Base-by-base conservation (phyloP, 1,284 basidiomycete species). In the Prillingera fragicola region DNA sequence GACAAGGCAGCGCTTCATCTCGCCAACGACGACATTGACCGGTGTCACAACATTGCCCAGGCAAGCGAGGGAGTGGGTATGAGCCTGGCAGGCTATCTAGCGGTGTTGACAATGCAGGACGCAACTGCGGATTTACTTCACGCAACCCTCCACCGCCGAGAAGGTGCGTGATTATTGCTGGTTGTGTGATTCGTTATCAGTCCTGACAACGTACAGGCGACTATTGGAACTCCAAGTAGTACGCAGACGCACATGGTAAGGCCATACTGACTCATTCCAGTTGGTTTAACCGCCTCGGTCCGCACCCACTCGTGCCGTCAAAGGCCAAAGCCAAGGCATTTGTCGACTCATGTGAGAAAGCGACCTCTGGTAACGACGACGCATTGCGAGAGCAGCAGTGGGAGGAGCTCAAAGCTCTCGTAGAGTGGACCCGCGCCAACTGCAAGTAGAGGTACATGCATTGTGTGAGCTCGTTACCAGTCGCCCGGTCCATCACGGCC, bases 221-320 rank as follows among this genome's bases (percentile, higher is more conserved):
- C 41, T 68, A 69, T 43, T 68, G 64, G 65, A 71, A 71, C 48
- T 68, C 65, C 8, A 71, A 70, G 45, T 71, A 68, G 68, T 68
- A 34, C 19, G 65, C 22, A 22, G 22, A n/a, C 33, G 15, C 33
- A 7, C 33, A 22, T 18, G 21, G 14, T 13, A 10, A 10, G 17
- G 23, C 33, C 10, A 21, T 15, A 18, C 29, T 47, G 15, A 47
- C 28, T 4, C 17, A 10, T 26, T 18, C 7, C 45, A 70, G 67
- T 53, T 71, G 69, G 69, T 63, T 43, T 38, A 59, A 52, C 1
- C 58, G 53, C 5, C 48, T 65, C 33, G 48, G n/a, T 5, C 45
- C 51, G 1, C 69, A 71, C 43, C 64, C 66, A 0, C 49, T 63
- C 13, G 38, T 61, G 14, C 54, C 54, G 1, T 50, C 55, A 1